Percentiles rank a stretch among this genome's conserved stretches.
Evolutionary conservation across 1,284 basidiomycete species (phyloP).

Genomic region (Moesziomyces sp.): DNA sequence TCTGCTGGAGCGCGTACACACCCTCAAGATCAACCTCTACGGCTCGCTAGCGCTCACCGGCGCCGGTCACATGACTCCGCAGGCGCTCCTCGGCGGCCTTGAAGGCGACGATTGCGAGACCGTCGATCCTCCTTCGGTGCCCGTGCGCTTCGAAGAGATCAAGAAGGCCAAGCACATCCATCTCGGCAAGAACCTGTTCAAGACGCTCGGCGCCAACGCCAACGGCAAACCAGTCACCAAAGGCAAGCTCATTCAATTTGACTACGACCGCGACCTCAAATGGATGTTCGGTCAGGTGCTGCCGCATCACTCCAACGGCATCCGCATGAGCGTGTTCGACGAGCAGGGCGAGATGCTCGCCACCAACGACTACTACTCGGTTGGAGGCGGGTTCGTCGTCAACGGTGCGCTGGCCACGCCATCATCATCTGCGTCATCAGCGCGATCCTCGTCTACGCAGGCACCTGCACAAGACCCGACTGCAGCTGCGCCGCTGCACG

Average conservation of each 20-base stretch:
- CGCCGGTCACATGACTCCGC: slow-evolving; percentile 93
- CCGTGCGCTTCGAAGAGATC: slow-evolving; percentile 77
- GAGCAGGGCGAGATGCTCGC: slow-evolving; percentile 85
- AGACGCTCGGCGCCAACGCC: slow-evolving; percentile 18
- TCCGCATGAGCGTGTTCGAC: slow-evolving; percentile 88
- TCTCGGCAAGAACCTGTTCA: slow-evolving; percentile 72
- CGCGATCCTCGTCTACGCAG: background rate
- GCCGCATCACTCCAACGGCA: slow-evolving; percentile 73
- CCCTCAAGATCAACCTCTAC: slow-evolving; percentile 85
- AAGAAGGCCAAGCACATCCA: slow-evolving; percentile 75
- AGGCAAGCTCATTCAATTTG: slow-evolving; percentile 75
- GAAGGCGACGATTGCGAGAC: slow-evolving; percentile 79
- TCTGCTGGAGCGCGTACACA: slow-evolving; percentile 79
- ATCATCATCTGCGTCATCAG: background rate
- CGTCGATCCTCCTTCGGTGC: slow-evolving; percentile 80
- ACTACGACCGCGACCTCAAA: slow-evolving; percentile 88
- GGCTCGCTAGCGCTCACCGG: slow-evolving; percentile 74
- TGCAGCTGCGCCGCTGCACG: slow-evolving; percentile 1
- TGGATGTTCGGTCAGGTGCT: slow-evolving; percentile 81
- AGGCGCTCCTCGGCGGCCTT: slow-evolving; percentile 88
- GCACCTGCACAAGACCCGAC: background rate
- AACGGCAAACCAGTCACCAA: slow-evolving; percentile 6
- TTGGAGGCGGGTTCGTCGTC: slow-evolving; percentile 65
- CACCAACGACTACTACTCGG: slow-evolving; percentile 88
- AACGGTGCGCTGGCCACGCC: slow-evolving; percentile 62